phyloP scores from a whole-genome alignment of 345 rosid genomes.

The Adansonia digitata region DNA sequence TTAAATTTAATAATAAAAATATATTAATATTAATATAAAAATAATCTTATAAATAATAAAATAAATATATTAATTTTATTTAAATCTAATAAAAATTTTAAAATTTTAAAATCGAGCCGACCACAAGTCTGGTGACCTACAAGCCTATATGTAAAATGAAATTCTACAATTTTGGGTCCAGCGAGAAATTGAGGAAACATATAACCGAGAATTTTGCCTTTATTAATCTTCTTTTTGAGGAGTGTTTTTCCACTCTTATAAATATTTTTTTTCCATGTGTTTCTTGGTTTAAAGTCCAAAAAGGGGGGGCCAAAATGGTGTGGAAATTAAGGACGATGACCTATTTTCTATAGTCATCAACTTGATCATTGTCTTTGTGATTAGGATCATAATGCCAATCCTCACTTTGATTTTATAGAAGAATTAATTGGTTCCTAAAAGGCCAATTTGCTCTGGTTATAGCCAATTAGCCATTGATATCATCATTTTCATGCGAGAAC shows the following conservation, averaged over 20 bases:
- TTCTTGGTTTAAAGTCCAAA: neutral
- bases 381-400: slow-evolving; percentile 2
- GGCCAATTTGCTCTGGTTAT: neutral
- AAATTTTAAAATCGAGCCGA: no score
- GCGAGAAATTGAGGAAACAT: neutral
- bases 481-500: neutral
- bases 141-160: slow-evolving; percentile 6
- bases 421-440: slow-evolving; percentile 4
- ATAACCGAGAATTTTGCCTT: slow-evolving; percentile 13
- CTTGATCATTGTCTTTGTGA: slow-evolving; percentile 6
- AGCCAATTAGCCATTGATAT: neutral
- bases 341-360: neutral
- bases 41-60: no score
- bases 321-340: neutral
- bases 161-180: neutral
- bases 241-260: neutral
- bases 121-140: no score
- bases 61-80: no score
- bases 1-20: no score
- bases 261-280: neutral
- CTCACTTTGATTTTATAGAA: neutral
- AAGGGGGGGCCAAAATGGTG: neutral
- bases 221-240: neutral
- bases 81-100: no score
- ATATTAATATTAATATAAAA: no score